Conservation (phyloP, 2,329 filamentous ascomycete genomes). For the Hirsutella thompsonii region DNA sequence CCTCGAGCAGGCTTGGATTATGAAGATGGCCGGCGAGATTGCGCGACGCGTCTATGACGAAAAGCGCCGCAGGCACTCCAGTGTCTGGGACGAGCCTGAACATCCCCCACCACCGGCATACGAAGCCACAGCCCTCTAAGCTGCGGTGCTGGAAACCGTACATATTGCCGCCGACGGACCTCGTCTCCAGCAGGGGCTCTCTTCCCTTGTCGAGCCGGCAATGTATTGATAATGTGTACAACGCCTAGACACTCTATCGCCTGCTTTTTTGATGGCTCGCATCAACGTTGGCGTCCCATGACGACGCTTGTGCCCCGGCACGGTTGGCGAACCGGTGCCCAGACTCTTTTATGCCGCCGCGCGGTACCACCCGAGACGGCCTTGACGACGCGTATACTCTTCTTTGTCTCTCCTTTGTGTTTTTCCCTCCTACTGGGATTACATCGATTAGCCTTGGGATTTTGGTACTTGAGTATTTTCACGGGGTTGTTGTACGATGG, state of each 20-base stretch:
- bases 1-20: slow-evolving; percentile 73
- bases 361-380: too few species aligned
- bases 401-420: neutral
- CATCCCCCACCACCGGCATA: slow-evolving; percentile 50
- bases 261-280: neutral
- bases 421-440: too few species aligned
- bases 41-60: slow-evolving; percentile 79
- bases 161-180: slow-evolving; percentile 2
- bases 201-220: neutral
- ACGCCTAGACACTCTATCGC: neutral
- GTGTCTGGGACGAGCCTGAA: slow-evolving; percentile 35
- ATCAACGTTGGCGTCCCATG: neutral
- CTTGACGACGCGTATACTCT: too few species aligned
- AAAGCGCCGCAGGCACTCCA: slow-evolving; percentile 39
- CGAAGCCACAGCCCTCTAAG: slow-evolving; percentile 33
- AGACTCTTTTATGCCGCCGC: too few species aligned
- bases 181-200: too few species aligned
- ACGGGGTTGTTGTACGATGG: too few species aligned
- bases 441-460: neutral
- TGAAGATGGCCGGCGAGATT: slow-evolving; percentile 90
- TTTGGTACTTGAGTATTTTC: too few species aligned
- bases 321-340: neutral
- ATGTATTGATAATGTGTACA: slow-evolving; percentile 1
- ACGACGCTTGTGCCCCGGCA: neutral
- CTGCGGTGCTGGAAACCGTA: slow-evolving; percentile 6